Percentiles rank a stretch among this genome's conserved stretches.
Evolutionary conservation across 805 yeast species (phyloP).

Genomic region (Lipomyces starkeyi): DNA sequence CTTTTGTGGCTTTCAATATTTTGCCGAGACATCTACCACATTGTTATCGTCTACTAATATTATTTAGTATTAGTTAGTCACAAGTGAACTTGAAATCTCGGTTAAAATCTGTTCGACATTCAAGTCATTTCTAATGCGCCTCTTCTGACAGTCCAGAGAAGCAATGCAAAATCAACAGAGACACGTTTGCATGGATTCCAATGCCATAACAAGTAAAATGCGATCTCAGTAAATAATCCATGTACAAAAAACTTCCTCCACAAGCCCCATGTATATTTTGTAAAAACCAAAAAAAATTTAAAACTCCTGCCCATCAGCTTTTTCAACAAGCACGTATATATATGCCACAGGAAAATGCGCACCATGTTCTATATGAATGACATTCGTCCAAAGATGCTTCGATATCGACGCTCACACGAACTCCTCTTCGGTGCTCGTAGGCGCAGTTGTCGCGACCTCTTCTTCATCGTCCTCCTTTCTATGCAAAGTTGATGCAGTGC

Average conservation of each 20-base stretch:
- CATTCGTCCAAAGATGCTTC: not conserved
- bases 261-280: not conserved
- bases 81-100: not conserved
- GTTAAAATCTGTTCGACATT: not conserved
- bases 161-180: not conserved
- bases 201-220: not conserved
- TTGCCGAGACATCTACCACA: too few species aligned
- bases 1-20: too few species aligned
- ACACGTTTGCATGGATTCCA: not conserved
- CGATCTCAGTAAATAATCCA: not conserved
- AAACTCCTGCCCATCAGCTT: not conserved
- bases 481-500: constrained; percentile 23
- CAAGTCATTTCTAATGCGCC: not conserved
- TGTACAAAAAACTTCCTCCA: not conserved
- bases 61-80: too few species aligned
- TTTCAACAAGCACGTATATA: not conserved
- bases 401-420: constrained; percentile 18
- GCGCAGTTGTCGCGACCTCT: constrained; percentile 11
- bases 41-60: too few species aligned
- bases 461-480: constrained; percentile 36
- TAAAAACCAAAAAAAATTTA: not conserved
- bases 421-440: constrained; percentile 24
- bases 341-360: not conserved
- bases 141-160: not conserved
- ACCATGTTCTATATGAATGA: not conserved